phyloP scores from a whole-genome alignment of 305 asterid species.

The Fraxinus angustifolia region DNA sequence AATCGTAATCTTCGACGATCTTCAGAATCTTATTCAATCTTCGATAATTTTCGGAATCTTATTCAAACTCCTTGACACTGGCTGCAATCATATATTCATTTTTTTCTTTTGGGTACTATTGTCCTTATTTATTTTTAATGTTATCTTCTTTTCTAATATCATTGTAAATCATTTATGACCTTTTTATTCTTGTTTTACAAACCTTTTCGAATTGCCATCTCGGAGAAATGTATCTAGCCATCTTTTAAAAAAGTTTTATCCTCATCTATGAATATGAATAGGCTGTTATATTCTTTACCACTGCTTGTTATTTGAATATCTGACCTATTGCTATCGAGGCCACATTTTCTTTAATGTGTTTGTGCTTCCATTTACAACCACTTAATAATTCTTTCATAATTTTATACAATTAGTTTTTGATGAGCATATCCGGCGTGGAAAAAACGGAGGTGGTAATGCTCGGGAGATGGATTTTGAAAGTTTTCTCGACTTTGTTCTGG shows the following conservation, averaged over 20 bases:
- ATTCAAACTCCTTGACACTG: no score
- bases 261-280: not conserved
- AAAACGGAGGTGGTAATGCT: constrained; percentile 43
- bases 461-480: constrained; percentile 57
- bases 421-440: constrained; percentile 54
- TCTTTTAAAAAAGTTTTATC: not conserved
- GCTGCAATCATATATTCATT: not conserved
- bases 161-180: not conserved
- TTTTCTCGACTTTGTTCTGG: constrained; percentile 51
- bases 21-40: no score
- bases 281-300: not conserved
- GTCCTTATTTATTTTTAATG: not conserved
- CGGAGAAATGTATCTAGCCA: not conserved
- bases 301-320: not conserved
- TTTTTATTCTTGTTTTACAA: not conserved
- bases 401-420: constrained; percentile 34
- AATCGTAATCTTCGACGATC: no score
- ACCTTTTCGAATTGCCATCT: not conserved
- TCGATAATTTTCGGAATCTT: no score
- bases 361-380: not conserved
- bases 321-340: not conserved
- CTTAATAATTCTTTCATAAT: not conserved
- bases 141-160: not conserved
- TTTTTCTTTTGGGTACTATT: not conserved
- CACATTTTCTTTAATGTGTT: not conserved